These are phyloP conservation scores for Daldinia childiae DNA, from an alignment of 495 filamentous ascomycete species.

Conservation along the genomic window DNA sequence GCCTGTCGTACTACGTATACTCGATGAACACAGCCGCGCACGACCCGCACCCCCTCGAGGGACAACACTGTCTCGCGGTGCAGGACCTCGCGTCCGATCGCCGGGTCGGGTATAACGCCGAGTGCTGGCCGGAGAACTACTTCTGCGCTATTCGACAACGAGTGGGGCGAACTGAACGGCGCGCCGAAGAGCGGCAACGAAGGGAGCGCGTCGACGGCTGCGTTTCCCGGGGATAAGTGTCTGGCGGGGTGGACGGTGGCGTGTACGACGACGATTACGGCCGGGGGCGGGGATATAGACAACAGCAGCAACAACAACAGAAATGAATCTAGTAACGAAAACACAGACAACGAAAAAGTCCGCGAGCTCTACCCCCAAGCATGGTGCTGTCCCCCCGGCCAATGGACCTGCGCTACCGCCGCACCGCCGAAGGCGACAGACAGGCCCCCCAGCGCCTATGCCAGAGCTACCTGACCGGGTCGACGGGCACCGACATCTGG, in stretches of 20 bases:
- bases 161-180: constrained; percentile 28
- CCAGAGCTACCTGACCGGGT: constrained; percentile 10
- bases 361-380: constrained; percentile 19
- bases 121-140: constrained; percentile 31
- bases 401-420: constrained; percentile 34
- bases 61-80: constrained; percentile 24
- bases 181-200: background rate
- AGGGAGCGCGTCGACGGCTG: constrained; percentile 12
- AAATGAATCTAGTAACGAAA: background rate
- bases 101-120: constrained; percentile 17
- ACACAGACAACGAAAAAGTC: background rate
- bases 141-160: constrained; percentile 33
- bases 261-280: constrained; percentile 32
- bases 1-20: constrained; percentile 16
- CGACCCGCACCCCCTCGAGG: constrained; percentile 16
- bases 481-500: constrained; percentile 15
- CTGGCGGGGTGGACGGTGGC: constrained; percentile 36
- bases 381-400: constrained; percentile 36
- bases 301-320: background rate
- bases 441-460: constrained; percentile 31
- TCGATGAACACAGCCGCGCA: constrained; percentile 12
- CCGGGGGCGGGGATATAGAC: background rate
- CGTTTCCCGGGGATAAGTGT: constrained; percentile 25
- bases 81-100: background rate
- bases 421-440: constrained; percentile 9